Conservation (phyloP, 1,284 basidiomycete genomes). For the Porphyrellus sp. region DNA sequence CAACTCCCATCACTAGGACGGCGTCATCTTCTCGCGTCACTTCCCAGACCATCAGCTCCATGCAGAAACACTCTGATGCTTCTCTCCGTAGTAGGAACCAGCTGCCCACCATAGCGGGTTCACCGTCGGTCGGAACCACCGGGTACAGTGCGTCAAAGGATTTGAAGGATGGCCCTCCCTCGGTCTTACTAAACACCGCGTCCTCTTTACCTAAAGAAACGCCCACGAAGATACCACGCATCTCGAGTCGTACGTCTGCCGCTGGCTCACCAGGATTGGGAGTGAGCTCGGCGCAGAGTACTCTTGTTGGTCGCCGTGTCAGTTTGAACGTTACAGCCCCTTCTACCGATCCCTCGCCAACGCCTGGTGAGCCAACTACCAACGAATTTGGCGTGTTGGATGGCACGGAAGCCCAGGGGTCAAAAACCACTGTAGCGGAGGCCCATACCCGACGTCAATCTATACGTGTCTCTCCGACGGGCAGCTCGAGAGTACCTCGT, state of each 20-base stretch:
- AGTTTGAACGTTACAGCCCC: constrained; percentile 56
- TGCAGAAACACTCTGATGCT: constrained; percentile 78
- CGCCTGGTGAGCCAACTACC: constrained; percentile 42
- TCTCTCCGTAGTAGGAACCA: constrained; percentile 72
- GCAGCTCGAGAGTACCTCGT: constrained; percentile 59
- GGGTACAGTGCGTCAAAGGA: constrained; percentile 51
- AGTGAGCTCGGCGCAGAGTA: constrained; percentile 47
- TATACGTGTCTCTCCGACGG: constrained; percentile 59
- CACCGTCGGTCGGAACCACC: constrained; percentile 75
- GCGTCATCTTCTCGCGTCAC: constrained; percentile 60
- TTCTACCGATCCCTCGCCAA: constrained; percentile 66
- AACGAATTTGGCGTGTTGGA: constrained; percentile 82
- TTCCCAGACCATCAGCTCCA: constrained; percentile 72
- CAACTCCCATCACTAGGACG: constrained; percentile 42
- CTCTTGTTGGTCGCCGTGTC: constrained; percentile 53
- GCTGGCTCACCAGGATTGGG: constrained; percentile 63
- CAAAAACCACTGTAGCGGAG: constrained; percentile 41
- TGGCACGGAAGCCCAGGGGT: constrained; percentile 40
- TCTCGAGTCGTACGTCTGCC: constrained; percentile 75
- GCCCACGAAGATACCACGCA: constrained; percentile 93
- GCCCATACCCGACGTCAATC: constrained; percentile 43
- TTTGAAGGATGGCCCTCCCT: constrained; percentile 52
- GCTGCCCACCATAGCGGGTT: constrained; percentile 86
- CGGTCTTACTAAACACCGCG: constrained; percentile 48
- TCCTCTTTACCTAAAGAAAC: constrained; percentile 68